These are phyloP conservation scores for Drosera capensis DNA, from an alignment of 148 eudicot species.

Conservation along the genomic window DNA sequence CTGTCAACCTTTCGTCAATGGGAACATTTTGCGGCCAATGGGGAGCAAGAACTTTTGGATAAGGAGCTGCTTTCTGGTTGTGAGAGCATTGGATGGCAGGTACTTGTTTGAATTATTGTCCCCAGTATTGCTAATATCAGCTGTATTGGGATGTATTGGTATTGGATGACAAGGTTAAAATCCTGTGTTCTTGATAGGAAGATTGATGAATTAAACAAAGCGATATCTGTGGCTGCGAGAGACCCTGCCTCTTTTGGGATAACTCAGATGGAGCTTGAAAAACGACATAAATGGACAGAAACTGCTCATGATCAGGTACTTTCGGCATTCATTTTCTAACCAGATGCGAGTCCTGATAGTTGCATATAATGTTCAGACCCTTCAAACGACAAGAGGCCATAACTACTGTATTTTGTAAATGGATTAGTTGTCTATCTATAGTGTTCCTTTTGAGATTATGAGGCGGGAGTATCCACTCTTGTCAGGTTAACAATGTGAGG, in stretches of 20 bases:
- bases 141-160: background rate
- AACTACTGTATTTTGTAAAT: background rate
- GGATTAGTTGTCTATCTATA: background rate
- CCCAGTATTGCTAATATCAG: too few relatives aligned
- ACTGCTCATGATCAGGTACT: slow-evolving; percentile 1
- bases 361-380: too few relatives aligned
- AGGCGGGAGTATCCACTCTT: slow-evolving; percentile 6
- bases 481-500: slow-evolving; percentile 62
- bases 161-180: slow-evolving; percentile 16
- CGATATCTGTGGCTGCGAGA: slow-evolving; percentile 66
- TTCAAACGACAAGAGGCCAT: background rate
- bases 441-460: background rate
- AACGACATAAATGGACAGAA: slow-evolving; percentile 58
- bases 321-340: too few relatives aligned
- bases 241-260: slow-evolving; percentile 69
- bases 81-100: slow-evolving; percentile 97
- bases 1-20: slow-evolving; percentile 57
- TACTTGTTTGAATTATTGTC: slow-evolving; percentile 14
- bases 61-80: slow-evolving; percentile 46
- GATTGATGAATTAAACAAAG: slow-evolving; percentile 96
- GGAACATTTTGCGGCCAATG: slow-evolving; percentile 39
- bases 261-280: slow-evolving; percentile 58
- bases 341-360: too few relatives aligned
- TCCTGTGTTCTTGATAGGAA: slow-evolving; percentile 52
- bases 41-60: slow-evolving; percentile 29